These are phyloP conservation scores for Tylopilus sp. DNA, from an alignment of 1,284 basidiomycete genomes.

Conservation along the genomic window DNA sequence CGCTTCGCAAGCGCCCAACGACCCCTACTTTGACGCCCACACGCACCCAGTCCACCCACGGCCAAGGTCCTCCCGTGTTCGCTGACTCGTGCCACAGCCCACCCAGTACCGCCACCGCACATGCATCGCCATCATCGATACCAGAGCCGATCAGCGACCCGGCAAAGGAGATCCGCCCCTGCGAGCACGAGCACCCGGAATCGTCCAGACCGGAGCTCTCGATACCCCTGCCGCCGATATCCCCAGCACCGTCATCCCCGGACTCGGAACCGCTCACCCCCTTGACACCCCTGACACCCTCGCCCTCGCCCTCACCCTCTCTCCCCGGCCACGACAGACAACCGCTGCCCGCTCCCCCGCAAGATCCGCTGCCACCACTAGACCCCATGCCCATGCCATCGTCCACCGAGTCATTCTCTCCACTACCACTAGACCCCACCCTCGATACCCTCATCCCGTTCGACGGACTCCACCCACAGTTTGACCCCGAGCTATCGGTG, in stretches of 20 bases:
- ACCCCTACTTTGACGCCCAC: conserved; percentile 2
- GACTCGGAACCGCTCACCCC: conserved; percentile 20
- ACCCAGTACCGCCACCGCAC: conserved; percentile 9
- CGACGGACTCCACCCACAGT: conserved; percentile 21
- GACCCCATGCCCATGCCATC: background rate
- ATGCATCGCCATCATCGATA: background rate
- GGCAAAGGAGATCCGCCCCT: background rate
- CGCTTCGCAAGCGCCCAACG: conserved; percentile 14
- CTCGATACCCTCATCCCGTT: conserved; percentile 28
- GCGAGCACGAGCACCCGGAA: background rate
- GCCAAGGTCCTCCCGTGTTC: background rate
- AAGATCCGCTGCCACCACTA: conserved; percentile 8
- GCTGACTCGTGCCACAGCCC: conserved; percentile 3
- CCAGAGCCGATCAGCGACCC: conserved; percentile 3
- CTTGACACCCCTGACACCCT: conserved; percentile 24
- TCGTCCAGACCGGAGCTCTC: background rate
- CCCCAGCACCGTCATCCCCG: background rate
- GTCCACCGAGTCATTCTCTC: conserved; percentile 1
- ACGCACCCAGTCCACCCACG: background rate
- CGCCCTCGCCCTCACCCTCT: conserved; percentile 22
- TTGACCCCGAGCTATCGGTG: conserved; percentile 15
- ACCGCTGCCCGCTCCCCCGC: conserved; percentile 5
- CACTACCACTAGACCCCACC: conserved; percentile 13
- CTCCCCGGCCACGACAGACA: conserved; percentile 29
- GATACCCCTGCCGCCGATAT: background rate